Conservation (phyloP, 495 filamentous ascomycete genomes). For the Talaromyces thailandensis region DNA sequence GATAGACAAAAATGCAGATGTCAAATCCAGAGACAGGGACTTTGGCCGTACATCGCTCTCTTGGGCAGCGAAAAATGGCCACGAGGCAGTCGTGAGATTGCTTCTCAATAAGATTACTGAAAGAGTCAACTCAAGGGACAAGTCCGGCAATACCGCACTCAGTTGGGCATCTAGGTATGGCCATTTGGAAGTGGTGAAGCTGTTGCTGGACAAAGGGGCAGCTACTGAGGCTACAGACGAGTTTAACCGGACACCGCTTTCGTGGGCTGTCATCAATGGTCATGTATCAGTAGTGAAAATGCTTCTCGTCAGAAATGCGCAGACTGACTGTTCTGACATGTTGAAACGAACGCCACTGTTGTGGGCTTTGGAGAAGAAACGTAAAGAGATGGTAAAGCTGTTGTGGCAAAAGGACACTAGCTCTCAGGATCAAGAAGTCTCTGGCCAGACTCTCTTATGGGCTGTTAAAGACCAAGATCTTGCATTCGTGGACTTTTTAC, state of each 20-base stretch:
- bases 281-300: slow-evolving; percentile 13
- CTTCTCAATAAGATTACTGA: slow-evolving; percentile 12
- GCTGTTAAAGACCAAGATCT: neutral
- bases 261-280: slow-evolving; percentile 10
- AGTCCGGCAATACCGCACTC: slow-evolving; percentile 7
- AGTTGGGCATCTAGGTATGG: slow-evolving; percentile 9
- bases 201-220: slow-evolving; percentile 13
- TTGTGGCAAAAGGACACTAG: slow-evolving; percentile 11
- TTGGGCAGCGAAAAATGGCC: slow-evolving; percentile 17
- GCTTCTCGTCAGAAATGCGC: slow-evolving; percentile 10
- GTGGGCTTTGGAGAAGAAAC: slow-evolving; percentile 9
- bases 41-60: slow-evolving; percentile 14
- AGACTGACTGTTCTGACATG: slow-evolving; percentile 6
- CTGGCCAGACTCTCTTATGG: slow-evolving; percentile 7
- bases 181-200: slow-evolving; percentile 12
- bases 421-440: slow-evolving; percentile 2
- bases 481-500: no score
- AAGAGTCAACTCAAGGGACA: slow-evolving; percentile 15
- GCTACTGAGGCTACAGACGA: slow-evolving; percentile 11
- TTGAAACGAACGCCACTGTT: slow-evolving; percentile 8
- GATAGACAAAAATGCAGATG: slow-evolving; percentile 6
- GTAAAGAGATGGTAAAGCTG: slow-evolving; percentile 13
- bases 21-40: slow-evolving; percentile 12
- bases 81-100: slow-evolving; percentile 12
- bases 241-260: slow-evolving; percentile 17